Evolutionary conservation across 768 basidiomycete genomes (phyloP), one percentile per base, ranked within the genome.

Genomic region (Phlebiopsis flavidoalba): DNA sequence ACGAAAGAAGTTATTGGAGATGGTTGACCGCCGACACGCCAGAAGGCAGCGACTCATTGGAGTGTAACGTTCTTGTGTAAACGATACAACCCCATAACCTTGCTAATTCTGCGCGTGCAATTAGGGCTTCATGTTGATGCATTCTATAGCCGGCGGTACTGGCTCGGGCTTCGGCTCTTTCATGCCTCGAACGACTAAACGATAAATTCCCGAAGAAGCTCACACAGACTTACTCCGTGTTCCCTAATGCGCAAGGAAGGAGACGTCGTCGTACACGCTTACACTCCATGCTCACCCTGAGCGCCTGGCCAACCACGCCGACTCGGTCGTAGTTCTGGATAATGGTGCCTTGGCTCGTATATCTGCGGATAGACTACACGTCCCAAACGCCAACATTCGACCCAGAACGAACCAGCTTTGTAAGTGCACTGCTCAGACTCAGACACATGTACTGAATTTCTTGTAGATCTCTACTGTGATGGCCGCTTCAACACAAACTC

Each of bases 201-300:
- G 97, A 99, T 76, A 91, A 90, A 69, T 99, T 98, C 71, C 97
- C 97, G 0, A 99, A 99, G 79, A 99, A 99, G 74, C 84, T 98
- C 60, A 95, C 98, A 49, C 97, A 99, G 71, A 99, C 97, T 5
- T 98, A 99, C 74, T 98, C 95, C 48, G 96, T 99, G 59, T 99
- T 99, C 66, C 97, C 97, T 1, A 94, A 96, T 66, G 40, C 85
- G 89, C 11, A 85, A 91, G 64, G 95, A 96, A 66, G 88, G 91
- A 37, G 97, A 98, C 66, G 95, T 99, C 59, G 95, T 99, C 56
- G 97, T 99, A 6, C 97, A 98, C 70, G 97, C 97, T 5, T 99
- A 99, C 75, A 99, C 73, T 93, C 93, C 0, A 73, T 99, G 53
- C 79, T 98, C 17, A 93, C 97, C 2, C 81, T 98, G 55, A 97